Conservation (phyloP, 176 grass and related monocot species). For the Poa annua region DNA sequence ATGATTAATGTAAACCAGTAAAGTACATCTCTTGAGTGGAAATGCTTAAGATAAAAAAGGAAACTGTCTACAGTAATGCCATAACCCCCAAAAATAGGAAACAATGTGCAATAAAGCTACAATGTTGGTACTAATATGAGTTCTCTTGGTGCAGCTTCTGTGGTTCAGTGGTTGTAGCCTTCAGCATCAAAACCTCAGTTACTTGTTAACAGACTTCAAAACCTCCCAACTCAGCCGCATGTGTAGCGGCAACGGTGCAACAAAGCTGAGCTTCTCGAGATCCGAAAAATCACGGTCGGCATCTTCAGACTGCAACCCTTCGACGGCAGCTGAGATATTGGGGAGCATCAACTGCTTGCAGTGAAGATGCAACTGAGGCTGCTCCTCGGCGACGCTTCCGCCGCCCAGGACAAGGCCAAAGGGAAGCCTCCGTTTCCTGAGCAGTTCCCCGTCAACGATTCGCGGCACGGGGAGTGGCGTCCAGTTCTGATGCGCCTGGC, state of each 20-base stretch:
- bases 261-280: slow-evolving; percentile 70
- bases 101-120: neutral
- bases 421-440: slow-evolving; percentile 63
- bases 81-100: neutral
- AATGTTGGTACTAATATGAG: neutral
- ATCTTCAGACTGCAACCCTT: slow-evolving; percentile 51
- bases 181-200: neutral
- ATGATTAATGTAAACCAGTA: neutral
- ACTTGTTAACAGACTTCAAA: slow-evolving; percentile 52
- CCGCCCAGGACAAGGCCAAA: slow-evolving; percentile 73
- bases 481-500: slow-evolving; percentile 65
- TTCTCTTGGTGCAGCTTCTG: slow-evolving; percentile 2
- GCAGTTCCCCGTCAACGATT: slow-evolving; percentile 37
- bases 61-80: neutral
- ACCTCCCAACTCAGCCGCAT: slow-evolving; percentile 84
- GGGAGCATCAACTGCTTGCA: slow-evolving; percentile 97
- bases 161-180: neutral
- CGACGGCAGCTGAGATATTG: slow-evolving; percentile 61
- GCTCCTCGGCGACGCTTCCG: slow-evolving; percentile 58
- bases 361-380: slow-evolving; percentile 78
- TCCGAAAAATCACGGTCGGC: slow-evolving; percentile 44
- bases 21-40: neutral
- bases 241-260: slow-evolving; percentile 77
- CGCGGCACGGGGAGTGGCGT: slow-evolving; percentile 49
- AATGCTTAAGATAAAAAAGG: neutral